These are phyloP conservation scores for Ustilago nuda DNA, from an alignment of 1,284 basidiomycete genomes.

Conservation along the genomic window DNA sequence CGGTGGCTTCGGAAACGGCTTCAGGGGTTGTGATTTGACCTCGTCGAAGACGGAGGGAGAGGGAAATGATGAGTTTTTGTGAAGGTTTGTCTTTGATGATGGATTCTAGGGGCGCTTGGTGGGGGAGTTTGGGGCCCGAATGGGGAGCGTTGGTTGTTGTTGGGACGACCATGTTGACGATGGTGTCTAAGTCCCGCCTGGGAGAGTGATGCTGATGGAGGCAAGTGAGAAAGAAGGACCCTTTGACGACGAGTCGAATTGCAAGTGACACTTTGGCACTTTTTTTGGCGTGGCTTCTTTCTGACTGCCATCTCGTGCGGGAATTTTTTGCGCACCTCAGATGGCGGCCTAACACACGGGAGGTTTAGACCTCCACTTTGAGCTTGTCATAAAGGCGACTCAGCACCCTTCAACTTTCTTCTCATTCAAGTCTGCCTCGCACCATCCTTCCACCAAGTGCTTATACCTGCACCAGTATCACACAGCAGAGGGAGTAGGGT, in stretches of 20 bases:
- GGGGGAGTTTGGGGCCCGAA: constrained; percentile 19
- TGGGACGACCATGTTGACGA: constrained; percentile 5
- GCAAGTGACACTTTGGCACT: constrained; percentile 7
- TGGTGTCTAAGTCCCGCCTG: background rate
- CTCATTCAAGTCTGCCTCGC: background rate
- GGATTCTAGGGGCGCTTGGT: constrained; percentile 39
- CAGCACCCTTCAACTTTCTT: background rate
- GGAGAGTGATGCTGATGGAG: background rate
- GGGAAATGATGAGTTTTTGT: constrained; percentile 50
- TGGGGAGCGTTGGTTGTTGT: background rate
- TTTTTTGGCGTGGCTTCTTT: constrained; percentile 12
- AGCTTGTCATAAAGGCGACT: background rate
- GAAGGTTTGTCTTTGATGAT: constrained; percentile 52
- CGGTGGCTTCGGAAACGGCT: constrained; percentile 84
- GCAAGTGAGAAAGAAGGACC: constrained; percentile 1
- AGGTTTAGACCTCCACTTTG: constrained; percentile 20
- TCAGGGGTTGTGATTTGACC: constrained; percentile 52
- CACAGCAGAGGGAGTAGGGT: background rate
- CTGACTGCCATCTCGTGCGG: constrained; percentile 18
- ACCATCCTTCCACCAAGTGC: background rate
- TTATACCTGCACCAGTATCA: background rate
- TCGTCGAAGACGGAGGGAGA: constrained; percentile 52
- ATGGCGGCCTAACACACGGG: background rate
- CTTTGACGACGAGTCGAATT: background rate
- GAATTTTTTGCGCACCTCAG: background rate